Percentiles rank a stretch among this genome's conserved stretches.
phyloP scores from a whole-genome alignment of 1,284 basidiomycete species.

The Marasmius oreades region DNA sequence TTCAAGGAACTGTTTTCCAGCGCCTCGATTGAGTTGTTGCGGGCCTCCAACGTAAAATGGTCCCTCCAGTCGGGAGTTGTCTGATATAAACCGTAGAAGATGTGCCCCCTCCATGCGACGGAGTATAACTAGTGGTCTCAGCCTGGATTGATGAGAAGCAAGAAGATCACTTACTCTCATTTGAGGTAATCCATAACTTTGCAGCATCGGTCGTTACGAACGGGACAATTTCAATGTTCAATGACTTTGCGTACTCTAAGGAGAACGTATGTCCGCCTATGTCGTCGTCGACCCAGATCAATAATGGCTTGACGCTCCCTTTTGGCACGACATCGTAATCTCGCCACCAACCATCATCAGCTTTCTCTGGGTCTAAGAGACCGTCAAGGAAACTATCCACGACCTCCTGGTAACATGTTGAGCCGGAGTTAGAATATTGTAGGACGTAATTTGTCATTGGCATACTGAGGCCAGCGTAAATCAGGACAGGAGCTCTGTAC shows the following conservation, averaged over 20 bases:
- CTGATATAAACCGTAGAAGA: not conserved
- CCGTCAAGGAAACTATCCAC: not conserved
- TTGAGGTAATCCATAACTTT: not conserved
- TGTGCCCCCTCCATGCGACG: not conserved
- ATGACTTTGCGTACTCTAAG: not conserved
- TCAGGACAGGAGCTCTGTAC: slow-evolving; percentile 13
- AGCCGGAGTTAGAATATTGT: slow-evolving; percentile 12
- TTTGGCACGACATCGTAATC: not conserved
- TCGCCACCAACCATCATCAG: not conserved
- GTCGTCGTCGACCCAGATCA: not conserved
- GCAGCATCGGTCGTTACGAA: not conserved
- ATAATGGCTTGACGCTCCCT: not conserved
- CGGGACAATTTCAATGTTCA: not conserved
- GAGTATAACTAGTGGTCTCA: not conserved
- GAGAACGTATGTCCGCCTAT: not conserved
- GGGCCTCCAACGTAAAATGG: not conserved
- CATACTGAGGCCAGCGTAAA: slow-evolving; percentile 12
- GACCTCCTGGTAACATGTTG: slow-evolving; percentile 5
- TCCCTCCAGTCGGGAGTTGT: too few relatives aligned
- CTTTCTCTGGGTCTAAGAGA: not conserved
- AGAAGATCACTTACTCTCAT: not conserved
- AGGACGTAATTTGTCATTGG: slow-evolving; percentile 12
- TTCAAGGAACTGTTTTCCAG: not conserved
- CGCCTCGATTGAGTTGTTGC: not conserved
- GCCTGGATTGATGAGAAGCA: not conserved